Evolutionary conservation across 257 asterid genomes (phyloP).

Genomic region (Euphrasia confusa): DNA sequence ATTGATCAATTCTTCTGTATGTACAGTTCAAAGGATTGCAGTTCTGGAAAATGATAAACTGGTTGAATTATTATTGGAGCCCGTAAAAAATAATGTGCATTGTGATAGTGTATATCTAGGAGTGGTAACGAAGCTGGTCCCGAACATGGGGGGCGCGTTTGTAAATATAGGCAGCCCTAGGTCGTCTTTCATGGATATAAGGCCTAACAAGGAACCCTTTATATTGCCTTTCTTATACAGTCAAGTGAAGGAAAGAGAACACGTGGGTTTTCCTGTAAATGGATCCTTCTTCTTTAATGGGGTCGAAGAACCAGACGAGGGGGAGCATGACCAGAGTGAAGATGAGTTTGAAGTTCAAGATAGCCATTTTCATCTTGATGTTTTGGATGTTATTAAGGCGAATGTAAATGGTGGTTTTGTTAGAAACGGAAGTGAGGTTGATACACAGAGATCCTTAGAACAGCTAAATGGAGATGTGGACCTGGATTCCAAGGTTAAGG

Average conservation of each 20-base stretch:
- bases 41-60: conserved; percentile 73
- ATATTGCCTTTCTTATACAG: conserved; percentile 51
- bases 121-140: conserved; percentile 74
- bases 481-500: conserved; percentile 26
- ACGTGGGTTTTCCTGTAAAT: conserved; percentile 35
- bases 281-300: conserved; percentile 35
- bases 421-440: conserved; percentile 37
- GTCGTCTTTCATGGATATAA: conserved; percentile 85
- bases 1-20: conserved; percentile 86
- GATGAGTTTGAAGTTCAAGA: conserved; percentile 54
- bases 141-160: conserved; percentile 97
- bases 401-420: conserved; percentile 56
- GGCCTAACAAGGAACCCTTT: conserved; percentile 62
- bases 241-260: conserved; percentile 38
- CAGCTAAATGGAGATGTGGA: conserved; percentile 35
- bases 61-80: conserved; percentile 90
- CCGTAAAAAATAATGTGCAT: conserved; percentile 85
- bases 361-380: conserved; percentile 39
- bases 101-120: conserved; percentile 91
- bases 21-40: conserved; percentile 96
- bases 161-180: conserved; percentile 88
- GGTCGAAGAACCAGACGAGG: conserved; percentile 52
- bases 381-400: conserved; percentile 39
- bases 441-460: conserved; percentile 31
- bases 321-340: conserved; percentile 60